Evolutionary conservation across 805 yeast genomes (phyloP).

Genomic region (Teunomyces stri): DNA sequence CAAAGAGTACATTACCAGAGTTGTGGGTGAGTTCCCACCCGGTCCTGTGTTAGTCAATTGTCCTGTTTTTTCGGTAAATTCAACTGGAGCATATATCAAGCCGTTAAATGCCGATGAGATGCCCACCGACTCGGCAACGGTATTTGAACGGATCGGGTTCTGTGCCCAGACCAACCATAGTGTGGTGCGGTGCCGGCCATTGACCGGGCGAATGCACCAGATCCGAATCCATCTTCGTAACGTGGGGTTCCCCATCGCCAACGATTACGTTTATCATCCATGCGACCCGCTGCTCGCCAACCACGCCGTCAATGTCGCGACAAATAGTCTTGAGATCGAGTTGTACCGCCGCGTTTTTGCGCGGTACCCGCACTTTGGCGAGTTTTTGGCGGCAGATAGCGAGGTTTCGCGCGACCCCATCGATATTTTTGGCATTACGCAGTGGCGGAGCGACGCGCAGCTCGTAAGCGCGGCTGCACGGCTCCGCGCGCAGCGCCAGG

Average conservation of each 20-base stretch:
- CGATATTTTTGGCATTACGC: conserved; percentile 14
- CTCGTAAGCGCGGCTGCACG: conserved; percentile 14
- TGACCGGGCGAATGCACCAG: conserved; percentile 58
- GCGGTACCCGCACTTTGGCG: conserved; percentile 14
- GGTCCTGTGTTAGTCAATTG: conserved; percentile 27
- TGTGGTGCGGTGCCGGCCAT: conserved; percentile 47
- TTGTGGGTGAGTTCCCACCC: conserved; percentile 39
- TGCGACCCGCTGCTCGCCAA: conserved; percentile 4
- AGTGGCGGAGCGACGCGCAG: conserved; percentile 10
- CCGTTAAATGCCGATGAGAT: conserved; percentile 19
- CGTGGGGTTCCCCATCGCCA: conserved; percentile 69
- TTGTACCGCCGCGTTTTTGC: conserved; percentile 20
- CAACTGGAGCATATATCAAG: conserved; percentile 32
- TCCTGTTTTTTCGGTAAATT: conserved; percentile 38
- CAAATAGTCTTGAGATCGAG: conserved; percentile 21
- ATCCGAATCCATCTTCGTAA: conserved; percentile 54
- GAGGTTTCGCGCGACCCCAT: conserved; percentile 8
- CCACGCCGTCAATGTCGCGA: conserved; percentile 14
- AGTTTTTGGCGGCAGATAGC: conserved; percentile 8
- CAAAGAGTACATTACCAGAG: conserved; percentile 49
- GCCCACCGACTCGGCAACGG: conserved; percentile 32
- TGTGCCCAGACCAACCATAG: conserved; percentile 31
- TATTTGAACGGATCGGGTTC: conserved; percentile 31
- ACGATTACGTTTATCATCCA: conserved; percentile 52
- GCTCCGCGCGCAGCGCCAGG: conserved; percentile 2